Evolutionary conservation across 129 eudicot species (phyloP).

Genomic region (Lonicera japonica): DNA sequence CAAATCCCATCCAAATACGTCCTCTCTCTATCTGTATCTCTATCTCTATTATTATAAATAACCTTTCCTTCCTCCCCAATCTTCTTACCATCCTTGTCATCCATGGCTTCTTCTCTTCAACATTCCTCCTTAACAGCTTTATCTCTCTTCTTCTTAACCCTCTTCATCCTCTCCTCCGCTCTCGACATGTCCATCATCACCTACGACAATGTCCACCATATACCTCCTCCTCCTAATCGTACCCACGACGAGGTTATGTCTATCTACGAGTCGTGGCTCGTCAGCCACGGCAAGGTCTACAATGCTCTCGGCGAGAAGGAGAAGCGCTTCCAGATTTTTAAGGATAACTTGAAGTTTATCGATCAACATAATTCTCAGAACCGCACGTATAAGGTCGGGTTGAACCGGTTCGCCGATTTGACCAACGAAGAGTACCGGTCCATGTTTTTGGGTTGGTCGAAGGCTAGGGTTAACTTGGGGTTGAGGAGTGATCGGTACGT

Average conservation of each 20-base stretch:
- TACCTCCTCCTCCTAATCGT: conserved; percentile 16
- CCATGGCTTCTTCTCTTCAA: conserved; percentile 26
- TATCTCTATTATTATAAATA: neutral
- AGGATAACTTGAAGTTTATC: conserved; percentile 64
- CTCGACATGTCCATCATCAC: conserved; percentile 72
- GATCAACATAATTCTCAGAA: conserved; percentile 57
- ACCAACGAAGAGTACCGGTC: conserved; percentile 69
- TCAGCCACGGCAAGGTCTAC: conserved; percentile 50
- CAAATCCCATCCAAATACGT: neutral
- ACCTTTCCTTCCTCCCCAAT: conserved; percentile 2
- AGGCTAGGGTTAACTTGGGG: conserved; percentile 11
- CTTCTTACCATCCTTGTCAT: conserved; percentile 4
- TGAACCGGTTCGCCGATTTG: conserved; percentile 76
- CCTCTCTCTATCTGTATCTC: neutral
- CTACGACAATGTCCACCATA: conserved; percentile 42
- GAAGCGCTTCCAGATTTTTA: conserved; percentile 67
- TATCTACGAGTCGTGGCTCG: conserved; percentile 78
- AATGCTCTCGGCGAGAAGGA: conserved; percentile 78
- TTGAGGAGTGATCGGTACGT: conserved; percentile 44
- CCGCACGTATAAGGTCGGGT: conserved; percentile 51
- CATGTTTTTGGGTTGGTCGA: conserved; percentile 37
- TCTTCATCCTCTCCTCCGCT: conserved; percentile 45
- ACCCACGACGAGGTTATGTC: conserved; percentile 44
- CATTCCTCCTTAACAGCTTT: conserved; percentile 10
- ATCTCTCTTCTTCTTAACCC: conserved; percentile 20